Conservation (phyloP, 495 filamentous ascomycete genomes). For the Penicillium goetzii region DNA sequence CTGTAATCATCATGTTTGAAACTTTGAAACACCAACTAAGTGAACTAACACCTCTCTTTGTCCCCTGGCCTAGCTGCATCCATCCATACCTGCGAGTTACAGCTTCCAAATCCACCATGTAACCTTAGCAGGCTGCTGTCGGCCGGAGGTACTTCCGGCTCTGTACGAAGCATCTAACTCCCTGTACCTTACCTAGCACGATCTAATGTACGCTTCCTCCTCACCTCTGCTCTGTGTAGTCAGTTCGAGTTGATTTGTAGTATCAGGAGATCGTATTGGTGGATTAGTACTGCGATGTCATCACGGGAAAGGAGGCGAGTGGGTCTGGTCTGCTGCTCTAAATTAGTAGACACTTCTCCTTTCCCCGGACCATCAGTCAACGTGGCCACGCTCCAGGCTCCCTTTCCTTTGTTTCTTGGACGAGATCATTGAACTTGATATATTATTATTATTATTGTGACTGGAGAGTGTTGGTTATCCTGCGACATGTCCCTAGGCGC, state of each 20-base stretch:
- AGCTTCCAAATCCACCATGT: not conserved
- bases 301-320: slow-evolving; percentile 31
- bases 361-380: slow-evolving; percentile 33
- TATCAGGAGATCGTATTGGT: not conserved
- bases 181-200: not conserved
- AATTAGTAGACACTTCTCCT: slow-evolving; percentile 39
- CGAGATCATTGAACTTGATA: not conserved
- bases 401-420: not conserved
- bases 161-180: not conserved
- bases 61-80: slow-evolving; percentile 2
- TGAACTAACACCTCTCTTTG: too few species aligned
- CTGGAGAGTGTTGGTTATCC: slow-evolving; percentile 15
- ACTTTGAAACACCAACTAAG: not conserved
- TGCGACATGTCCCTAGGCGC: slow-evolving; percentile 30
- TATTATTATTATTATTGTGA: slow-evolving; percentile 3
- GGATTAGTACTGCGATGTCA: slow-evolving; percentile 11
- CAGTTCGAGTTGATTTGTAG: not conserved
- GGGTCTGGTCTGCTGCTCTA: slow-evolving; percentile 25
- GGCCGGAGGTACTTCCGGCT: not conserved
- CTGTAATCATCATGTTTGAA: not conserved
- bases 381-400: slow-evolving; percentile 27
- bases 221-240: not conserved
- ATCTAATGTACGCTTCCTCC: not conserved
- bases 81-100: not conserved
- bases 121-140: not conserved